phyloP scores from a whole-genome alignment of 768 basidiomycete genomes.

The Crassisporium funariophilum region DNA sequence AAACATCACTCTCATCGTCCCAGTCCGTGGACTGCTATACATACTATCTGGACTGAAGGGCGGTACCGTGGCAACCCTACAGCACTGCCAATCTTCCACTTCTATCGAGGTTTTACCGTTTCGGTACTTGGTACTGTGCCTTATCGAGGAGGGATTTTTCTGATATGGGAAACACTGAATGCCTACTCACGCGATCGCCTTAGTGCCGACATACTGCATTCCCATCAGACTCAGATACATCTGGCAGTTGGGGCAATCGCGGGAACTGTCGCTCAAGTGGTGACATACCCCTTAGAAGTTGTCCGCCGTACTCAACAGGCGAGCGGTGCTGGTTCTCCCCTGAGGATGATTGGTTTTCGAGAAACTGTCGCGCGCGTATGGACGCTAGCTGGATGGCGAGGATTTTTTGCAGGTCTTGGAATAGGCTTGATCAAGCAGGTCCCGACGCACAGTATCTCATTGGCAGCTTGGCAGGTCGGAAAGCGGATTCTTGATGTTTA shows the following conservation, averaged over 20 bases:
- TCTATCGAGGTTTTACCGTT: constrained; percentile 11
- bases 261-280: constrained; percentile 22
- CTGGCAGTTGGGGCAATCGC: constrained; percentile 28
- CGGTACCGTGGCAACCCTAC: not conserved
- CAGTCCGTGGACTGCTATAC: constrained; percentile 5
- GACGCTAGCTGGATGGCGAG: constrained; percentile 22
- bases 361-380: constrained; percentile 22
- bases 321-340: constrained; percentile 22
- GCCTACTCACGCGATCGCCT: constrained; percentile 18
- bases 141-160: constrained; percentile 28
- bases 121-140: constrained; percentile 9
- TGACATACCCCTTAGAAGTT: constrained; percentile 28
- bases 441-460: constrained; percentile 27
- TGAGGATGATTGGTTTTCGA: constrained; percentile 23
- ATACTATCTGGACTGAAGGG: constrained; percentile 9
- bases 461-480: constrained; percentile 23
- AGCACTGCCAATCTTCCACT: not conserved
- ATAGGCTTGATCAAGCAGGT: constrained; percentile 28
- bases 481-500: constrained; percentile 10
- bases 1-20: constrained; percentile 1
- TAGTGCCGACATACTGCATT: constrained; percentile 14
- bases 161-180: constrained; percentile 29
- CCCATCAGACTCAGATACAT: constrained; percentile 25
- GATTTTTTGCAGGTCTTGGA: constrained; percentile 29
- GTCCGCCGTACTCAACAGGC: constrained; percentile 30